phyloP scores from a whole-genome alignment of 2,329 filamentous ascomycete species.

The Alternaria triticimaculans region DNA sequence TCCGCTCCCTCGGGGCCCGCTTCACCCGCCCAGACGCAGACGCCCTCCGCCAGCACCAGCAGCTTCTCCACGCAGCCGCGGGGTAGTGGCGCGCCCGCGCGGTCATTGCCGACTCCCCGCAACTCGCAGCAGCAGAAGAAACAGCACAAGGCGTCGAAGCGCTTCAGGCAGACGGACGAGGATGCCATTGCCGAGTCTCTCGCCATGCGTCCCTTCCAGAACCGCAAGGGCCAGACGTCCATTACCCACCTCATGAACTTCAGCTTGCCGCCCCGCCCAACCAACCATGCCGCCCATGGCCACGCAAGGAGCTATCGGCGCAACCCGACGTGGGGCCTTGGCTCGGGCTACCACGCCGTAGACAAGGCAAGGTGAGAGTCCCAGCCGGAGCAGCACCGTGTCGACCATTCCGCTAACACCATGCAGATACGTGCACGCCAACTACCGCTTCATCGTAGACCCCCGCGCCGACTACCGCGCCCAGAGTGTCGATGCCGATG shows the following conservation, averaged over 20 bases:
- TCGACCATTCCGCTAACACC: conserved; percentile 7
- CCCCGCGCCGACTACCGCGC: conserved; percentile 79
- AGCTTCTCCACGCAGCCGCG: conserved; percentile 54
- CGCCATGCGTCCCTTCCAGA: conserved; percentile 68
- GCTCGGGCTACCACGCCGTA: conserved; percentile 85
- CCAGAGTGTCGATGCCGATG: conserved; percentile 85
- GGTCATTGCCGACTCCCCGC: conserved; percentile 62
- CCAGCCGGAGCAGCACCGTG: neutral
- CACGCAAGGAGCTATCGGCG: conserved; percentile 64
- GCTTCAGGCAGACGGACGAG: conserved; percentile 77
- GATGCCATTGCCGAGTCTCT: conserved; percentile 82
- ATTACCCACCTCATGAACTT: conserved; percentile 98
- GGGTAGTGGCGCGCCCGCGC: conserved; percentile 48
- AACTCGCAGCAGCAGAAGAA: conserved; percentile 79
- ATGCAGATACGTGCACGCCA: conserved; percentile 83
- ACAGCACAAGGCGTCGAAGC: conserved; percentile 83
- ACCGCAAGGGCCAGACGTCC: conserved; percentile 89
- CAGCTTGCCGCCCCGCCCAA: conserved; percentile 76
- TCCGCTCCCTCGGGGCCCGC: conserved; percentile 45
- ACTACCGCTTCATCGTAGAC: conserved; percentile 95
- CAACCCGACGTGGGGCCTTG: conserved; percentile 81
- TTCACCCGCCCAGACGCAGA: conserved; percentile 54
- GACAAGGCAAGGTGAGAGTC: conserved; percentile 81
- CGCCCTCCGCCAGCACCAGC: conserved; percentile 51
- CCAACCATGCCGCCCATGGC: conserved; percentile 62